Base-by-base conservation (phyloP, 805 yeast genomes). In the Sporopachydermia lactativora region DNA sequence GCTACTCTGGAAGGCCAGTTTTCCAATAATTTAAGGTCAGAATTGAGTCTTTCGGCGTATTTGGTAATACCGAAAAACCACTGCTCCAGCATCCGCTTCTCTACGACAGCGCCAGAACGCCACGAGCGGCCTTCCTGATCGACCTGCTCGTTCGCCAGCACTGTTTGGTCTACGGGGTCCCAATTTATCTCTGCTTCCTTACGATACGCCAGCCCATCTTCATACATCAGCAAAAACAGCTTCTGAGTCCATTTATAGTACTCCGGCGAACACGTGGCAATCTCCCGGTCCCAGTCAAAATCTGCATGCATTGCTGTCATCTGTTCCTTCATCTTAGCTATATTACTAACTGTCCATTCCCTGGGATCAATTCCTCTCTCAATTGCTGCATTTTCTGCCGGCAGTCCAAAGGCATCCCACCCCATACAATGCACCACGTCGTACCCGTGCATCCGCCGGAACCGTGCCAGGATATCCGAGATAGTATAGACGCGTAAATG, bases 351-450 rank as follows among this genome's bases (percentile, higher is more conserved):
- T 0, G 98, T 92, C 98, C 98, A 92, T 1, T 58, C 68, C 0
- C 74, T 71, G 0, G 98, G 96, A 46, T 74, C 75, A 8, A 84
- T 67, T 1, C 75, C 75, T 45, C 94, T 62, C 56, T 88, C 95
- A 19, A 85, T 77, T 0, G 98, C 98, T 0, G 98, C 98, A 57
- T 92, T 92, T 56, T 92, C 98, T 1, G 98, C 98, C 0, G 98
- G 98, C 18, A 92, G 65, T 1, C 98, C 98, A 66, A 92, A 92
- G 0, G 97, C 95, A 64, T 92, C 98, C 96, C 96, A 92, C 0
- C 98, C 98, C 94, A 92, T 88, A 0, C 97, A 96, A 54, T 92
- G 95, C 2, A 89, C 66, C 11, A 89, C 95, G 34, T 76, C 62
- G 49, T 68, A 71, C 1, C 96, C 96, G 39, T 70, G 72, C 60